phyloP scores from a whole-genome alignment of 1,284 basidiomycete genomes.

The Pisolithus thermaeus region DNA sequence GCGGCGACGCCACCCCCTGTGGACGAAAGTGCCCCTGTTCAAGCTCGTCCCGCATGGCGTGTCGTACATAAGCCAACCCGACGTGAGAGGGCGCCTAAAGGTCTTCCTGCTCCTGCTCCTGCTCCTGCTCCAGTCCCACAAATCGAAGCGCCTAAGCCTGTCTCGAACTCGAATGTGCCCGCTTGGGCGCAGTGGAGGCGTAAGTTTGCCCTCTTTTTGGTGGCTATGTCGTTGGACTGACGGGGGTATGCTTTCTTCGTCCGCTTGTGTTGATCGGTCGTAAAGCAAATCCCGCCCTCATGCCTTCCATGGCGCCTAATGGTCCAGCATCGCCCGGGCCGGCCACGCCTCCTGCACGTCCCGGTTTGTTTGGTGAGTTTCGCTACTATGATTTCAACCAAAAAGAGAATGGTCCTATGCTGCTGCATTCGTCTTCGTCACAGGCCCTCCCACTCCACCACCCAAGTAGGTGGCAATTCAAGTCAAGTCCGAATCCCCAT shows the following conservation, averaged over 20 bases:
- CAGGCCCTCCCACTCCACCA: slow-evolving; percentile 55
- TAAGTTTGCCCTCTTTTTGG: slow-evolving; percentile 27
- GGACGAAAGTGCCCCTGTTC: slow-evolving; percentile 35
- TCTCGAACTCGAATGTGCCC: slow-evolving; percentile 48
- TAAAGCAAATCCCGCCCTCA: slow-evolving; percentile 50
- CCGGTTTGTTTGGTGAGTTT: slow-evolving; percentile 57
- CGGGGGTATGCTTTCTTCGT: not conserved
- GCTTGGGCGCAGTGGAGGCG: slow-evolving; percentile 76
- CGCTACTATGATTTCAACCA: not conserved
- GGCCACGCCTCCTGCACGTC: slow-evolving; percentile 41
- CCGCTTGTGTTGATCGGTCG: not conserved
- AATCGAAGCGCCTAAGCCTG: slow-evolving; percentile 41
- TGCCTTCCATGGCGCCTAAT: slow-evolving; percentile 39
- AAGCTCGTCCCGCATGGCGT: slow-evolving; percentile 65
- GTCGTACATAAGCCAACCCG: slow-evolving; percentile 58
- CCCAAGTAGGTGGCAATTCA: slow-evolving; percentile 35
- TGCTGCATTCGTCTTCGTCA: not conserved
- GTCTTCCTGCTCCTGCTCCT: slow-evolving; percentile 36
- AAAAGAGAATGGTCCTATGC: not conserved
- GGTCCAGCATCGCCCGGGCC: slow-evolving; percentile 32
- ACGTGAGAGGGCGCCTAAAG: slow-evolving; percentile 37
- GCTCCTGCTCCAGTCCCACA: slow-evolving; percentile 38
- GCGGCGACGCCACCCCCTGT: slow-evolving; percentile 28
- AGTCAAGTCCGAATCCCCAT: too few species aligned
- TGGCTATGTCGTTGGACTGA: not conserved